Base-by-base conservation (phyloP, 176 grass and related monocot species). In the Triticum timopheevii region DNA sequence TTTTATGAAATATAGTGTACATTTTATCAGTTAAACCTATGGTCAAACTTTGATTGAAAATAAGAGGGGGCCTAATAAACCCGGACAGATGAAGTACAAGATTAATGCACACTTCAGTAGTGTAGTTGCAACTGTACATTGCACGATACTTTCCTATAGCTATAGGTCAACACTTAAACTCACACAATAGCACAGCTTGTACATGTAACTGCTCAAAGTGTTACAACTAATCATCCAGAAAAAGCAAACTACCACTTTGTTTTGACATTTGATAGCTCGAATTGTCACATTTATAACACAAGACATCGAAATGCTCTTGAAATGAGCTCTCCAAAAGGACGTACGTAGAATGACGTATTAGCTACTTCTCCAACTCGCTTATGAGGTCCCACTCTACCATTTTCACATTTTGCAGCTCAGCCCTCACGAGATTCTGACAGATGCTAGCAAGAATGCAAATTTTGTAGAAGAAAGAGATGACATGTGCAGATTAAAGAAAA, bases 201-300 rank as follows among this genome's bases (percentile, higher is more conserved):
- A 77, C 20, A 23, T 65, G 11, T 77, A 64, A 63, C 38, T 35
- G 65, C 39, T 76, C 25, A 9, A 49, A 81, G 22, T n/a, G 25
- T 81, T 50, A 1, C 39, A 30, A 33, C 39, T 52, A 82, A 20
- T 39, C 49, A 59, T 78, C 74, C n/a, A 69, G 63, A 3, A 1
- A 69, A 78, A 69, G 30, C 3, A 59, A 52, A 20, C 5, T 24
- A 78, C 45, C 33, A 78, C n/a, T 54, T 17, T 79, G 11, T 22
- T 78, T 86, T 84, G 70, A 23, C 56, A 79, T 42, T 30, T 78
- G n/a, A 58, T 7, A 85, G 17, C 84, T 78, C 64, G 22, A 79
- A 79, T 10, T 8, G 15, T 40, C 10, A 30, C 8, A 13, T 13
- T 42, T 34, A 69, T 69, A 13, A 59, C 45, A 78, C 6, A 84